phyloP scores from a whole-genome alignment of 1,284 basidiomycete species.

The Ganoderma sinense region DNA sequence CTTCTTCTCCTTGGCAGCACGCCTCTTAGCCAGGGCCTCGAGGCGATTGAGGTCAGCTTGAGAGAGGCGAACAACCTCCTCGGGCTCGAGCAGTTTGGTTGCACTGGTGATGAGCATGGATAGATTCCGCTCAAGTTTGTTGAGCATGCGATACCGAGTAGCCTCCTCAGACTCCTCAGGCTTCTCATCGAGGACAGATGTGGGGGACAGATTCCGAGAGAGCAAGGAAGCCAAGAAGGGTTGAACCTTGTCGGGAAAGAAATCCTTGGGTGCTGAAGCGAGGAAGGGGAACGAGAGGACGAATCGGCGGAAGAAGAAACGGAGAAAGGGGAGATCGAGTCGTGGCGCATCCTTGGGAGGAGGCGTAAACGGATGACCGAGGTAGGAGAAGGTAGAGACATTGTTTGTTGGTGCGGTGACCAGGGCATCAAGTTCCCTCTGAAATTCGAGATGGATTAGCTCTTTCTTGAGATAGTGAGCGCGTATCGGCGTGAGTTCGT shows the following conservation, averaged over 20 bases:
- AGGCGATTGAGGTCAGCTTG: conserved; percentile 83
- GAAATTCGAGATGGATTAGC: conserved; percentile 80
- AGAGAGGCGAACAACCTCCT: conserved; percentile 88
- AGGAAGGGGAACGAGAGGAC: conserved; percentile 95
- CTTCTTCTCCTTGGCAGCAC: conserved; percentile 56
- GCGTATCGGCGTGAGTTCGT: conserved; percentile 42
- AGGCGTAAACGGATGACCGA: conserved; percentile 86
- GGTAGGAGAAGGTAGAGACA: conserved; percentile 81
- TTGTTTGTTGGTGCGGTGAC: conserved; percentile 62
- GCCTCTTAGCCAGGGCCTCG: conserved; percentile 70
- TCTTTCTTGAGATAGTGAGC: conserved; percentile 47
- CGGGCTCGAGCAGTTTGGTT: conserved; percentile 81
- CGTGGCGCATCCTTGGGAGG: conserved; percentile 66
- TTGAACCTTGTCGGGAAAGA: conserved; percentile 93
- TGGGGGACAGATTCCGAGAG: conserved; percentile 77
- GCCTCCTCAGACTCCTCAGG: conserved; percentile 63
- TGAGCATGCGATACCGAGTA: conserved; percentile 52
- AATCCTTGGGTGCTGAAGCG: conserved; percentile 83
- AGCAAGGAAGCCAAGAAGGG: conserved; percentile 88
- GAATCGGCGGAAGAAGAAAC: conserved; percentile 90
- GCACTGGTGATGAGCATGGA: conserved; percentile 84
- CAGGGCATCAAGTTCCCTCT: conserved; percentile 77
- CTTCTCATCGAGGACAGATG: conserved; percentile 66
- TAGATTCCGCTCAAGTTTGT: conserved; percentile 85
- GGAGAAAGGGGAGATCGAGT: conserved; percentile 86